A percentile compares a stretch with the other conserved stretches of the same genome.
Evolutionary conservation across 768 basidiomycete species (phyloP).

Genomic region (Tephrocybe rancida): DNA sequence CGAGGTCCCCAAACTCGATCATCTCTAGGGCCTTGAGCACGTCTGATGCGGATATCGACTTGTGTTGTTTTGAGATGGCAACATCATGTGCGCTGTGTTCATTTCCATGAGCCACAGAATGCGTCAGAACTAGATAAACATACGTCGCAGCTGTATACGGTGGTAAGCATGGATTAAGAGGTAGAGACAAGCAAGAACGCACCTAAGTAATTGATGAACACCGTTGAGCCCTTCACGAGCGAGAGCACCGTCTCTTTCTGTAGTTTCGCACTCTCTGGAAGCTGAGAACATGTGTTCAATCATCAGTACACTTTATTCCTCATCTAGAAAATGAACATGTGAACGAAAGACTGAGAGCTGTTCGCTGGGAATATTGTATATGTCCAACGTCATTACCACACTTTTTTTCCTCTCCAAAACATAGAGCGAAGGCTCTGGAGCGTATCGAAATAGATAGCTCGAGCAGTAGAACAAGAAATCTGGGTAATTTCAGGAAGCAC

Average conservation of each 20-base stretch:
- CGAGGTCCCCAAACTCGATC: conserved; percentile 75
- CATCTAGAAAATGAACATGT: neutral
- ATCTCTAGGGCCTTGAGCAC: conserved; percentile 85
- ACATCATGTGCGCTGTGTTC: conserved; percentile 80
- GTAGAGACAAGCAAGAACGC: conserved; percentile 25
- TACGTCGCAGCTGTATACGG: conserved; percentile 50
- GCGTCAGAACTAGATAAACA: conserved; percentile 15
- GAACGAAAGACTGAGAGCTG: neutral
- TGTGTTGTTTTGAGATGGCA: conserved; percentile 83
- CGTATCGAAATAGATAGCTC: too few relatives aligned
- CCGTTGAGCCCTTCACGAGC: conserved; percentile 85
- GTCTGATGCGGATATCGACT: conserved; percentile 83
- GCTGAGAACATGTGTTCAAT: conserved; percentile 41
- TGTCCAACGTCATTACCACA: too few relatives aligned
- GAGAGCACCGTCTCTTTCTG: conserved; percentile 90
- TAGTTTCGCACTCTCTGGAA: conserved; percentile 83
- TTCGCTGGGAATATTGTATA: too few relatives aligned
- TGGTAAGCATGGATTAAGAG: neutral
- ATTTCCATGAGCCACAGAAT: conserved; percentile 17
- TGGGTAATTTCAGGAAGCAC: neutral
- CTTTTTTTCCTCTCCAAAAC: too few relatives aligned
- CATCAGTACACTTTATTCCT: neutral
- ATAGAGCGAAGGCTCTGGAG: too few relatives aligned
- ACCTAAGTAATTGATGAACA: conserved; percentile 96
- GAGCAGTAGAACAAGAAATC: too few relatives aligned